Percentiles rank a stretch among this genome's conserved stretches.
Conservation (phyloP, 140 eudicot genomes). For the Bidens hawaiensis region DNA sequence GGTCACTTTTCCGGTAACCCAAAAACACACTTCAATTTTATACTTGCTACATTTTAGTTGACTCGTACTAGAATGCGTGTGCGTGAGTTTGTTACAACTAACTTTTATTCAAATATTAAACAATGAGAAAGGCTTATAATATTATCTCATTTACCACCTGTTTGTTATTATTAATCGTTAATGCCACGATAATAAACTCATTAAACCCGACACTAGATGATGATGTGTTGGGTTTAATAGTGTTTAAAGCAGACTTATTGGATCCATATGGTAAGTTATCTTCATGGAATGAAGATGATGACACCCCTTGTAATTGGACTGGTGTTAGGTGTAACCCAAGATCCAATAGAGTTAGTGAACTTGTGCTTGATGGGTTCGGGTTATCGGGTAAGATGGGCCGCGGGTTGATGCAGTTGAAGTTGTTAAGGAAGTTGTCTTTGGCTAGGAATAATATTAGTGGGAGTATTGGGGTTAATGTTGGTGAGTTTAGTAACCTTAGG, state of each 20-base stretch:
- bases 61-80: slow-evolving; percentile 23
- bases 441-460: slow-evolving; percentile 81
- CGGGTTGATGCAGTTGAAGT: slow-evolving; percentile 62
- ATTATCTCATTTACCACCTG: no score
- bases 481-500: slow-evolving; percentile 45
- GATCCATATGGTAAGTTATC: slow-evolving; percentile 64
- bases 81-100: slow-evolving; percentile 10
- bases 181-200: slow-evolving; percentile 23
- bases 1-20: slow-evolving; percentile 20
- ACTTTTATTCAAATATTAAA: slow-evolving; percentile 3
- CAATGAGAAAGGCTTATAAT: slow-evolving; percentile 40
- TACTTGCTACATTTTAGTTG: neutral
- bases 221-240: slow-evolving; percentile 78
- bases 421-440: slow-evolving; percentile 55
- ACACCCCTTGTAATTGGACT: slow-evolving; percentile 73
- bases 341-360: slow-evolving; percentile 79
- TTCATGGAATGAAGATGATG: slow-evolving; percentile 92
- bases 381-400: slow-evolving; percentile 72
- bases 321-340: slow-evolving; percentile 80
- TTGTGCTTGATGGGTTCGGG: slow-evolving; percentile 70
- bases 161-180: slow-evolving; percentile 10
- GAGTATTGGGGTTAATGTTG: slow-evolving; percentile 40
- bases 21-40: neutral
- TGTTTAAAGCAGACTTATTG: slow-evolving; percentile 74
- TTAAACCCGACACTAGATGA: slow-evolving; percentile 61